phyloP scores from a whole-genome alignment of 305 asterid species.

The Fraxinus albicans region DNA sequence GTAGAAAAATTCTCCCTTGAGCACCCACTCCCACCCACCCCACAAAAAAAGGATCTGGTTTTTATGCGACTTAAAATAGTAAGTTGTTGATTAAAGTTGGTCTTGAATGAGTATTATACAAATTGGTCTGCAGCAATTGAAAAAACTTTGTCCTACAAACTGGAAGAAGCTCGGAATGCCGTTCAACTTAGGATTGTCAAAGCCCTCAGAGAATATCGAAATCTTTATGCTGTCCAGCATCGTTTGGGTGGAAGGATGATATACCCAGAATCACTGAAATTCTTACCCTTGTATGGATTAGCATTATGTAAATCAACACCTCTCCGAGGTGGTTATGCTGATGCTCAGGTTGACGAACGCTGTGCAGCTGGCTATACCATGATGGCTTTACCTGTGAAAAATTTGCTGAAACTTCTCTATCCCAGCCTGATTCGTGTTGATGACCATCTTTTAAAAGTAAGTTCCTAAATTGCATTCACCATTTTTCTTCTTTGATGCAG shows the following conservation, averaged over 20 bases:
- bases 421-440: constrained; percentile 79
- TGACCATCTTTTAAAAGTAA: constrained; percentile 68
- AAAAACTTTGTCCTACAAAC: constrained; percentile 73
- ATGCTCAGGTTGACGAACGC: constrained; percentile 88
- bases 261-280: constrained; percentile 86
- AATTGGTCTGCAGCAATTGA: constrained; percentile 77
- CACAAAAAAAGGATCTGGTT: neutral
- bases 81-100: neutral
- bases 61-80: neutral
- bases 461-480: constrained; percentile 20
- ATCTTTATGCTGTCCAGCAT: constrained; percentile 91
- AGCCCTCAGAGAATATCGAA: constrained; percentile 88
- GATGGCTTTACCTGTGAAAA: constrained; percentile 90
- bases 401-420: constrained; percentile 83
- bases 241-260: constrained; percentile 93
- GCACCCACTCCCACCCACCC: constrained; percentile 1
- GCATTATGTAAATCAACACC: constrained; percentile 78
- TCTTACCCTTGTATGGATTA: constrained; percentile 70
- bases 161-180: constrained; percentile 83
- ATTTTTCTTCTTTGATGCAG: constrained; percentile 12
- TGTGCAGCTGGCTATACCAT: constrained; percentile 88
- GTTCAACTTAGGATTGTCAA: constrained; percentile 80
- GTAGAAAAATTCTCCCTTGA: constrained; percentile 42
- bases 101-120: constrained; percentile 5
- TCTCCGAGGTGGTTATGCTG: constrained; percentile 88